Conservation (phyloP, 2,329 filamentous ascomycete species). For the Calycina herbarum region DNA sequence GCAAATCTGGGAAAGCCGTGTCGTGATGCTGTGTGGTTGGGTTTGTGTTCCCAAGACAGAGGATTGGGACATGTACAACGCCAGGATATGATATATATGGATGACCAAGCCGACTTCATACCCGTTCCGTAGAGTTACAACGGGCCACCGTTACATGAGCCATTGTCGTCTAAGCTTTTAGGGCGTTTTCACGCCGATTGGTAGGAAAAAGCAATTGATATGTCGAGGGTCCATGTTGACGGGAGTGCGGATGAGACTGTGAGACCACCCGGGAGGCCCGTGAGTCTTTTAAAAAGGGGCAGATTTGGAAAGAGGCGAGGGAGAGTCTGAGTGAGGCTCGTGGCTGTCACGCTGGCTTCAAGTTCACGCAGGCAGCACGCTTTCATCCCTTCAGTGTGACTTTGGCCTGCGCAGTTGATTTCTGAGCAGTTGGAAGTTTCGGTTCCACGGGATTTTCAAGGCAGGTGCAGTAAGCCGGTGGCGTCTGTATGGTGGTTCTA, state of each 20-base stretch:
- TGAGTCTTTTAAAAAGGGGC: background rate
- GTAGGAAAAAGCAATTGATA: background rate
- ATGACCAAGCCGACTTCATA: conserved; percentile 1
- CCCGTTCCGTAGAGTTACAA: conserved; percentile 1
- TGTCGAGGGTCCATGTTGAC: background rate
- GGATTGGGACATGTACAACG: background rate
- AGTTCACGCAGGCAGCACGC: background rate
- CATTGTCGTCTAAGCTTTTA: conserved; percentile 1
- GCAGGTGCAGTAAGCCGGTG: background rate
- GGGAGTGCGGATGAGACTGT: background rate
- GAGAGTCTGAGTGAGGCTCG: background rate
- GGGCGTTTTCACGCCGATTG: background rate
- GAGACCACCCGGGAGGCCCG: conserved; percentile 2
- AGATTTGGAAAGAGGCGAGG: background rate
- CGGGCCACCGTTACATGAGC: background rate
- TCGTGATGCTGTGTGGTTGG: conserved; percentile 1
- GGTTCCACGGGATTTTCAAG: conserved; percentile 1
- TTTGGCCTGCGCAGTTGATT: background rate
- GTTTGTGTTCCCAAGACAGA: background rate
- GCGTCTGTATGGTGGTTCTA: background rate
- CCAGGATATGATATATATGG: background rate
- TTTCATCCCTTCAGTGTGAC: background rate
- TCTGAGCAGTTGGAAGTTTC: conserved; percentile 2
- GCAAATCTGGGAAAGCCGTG: conserved; percentile 1
- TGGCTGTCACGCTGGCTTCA: conserved; percentile 3